Base-by-base conservation (phyloP, 2,329 filamentous ascomycete genomes). In the Ophiostoma perfectum region DNA sequence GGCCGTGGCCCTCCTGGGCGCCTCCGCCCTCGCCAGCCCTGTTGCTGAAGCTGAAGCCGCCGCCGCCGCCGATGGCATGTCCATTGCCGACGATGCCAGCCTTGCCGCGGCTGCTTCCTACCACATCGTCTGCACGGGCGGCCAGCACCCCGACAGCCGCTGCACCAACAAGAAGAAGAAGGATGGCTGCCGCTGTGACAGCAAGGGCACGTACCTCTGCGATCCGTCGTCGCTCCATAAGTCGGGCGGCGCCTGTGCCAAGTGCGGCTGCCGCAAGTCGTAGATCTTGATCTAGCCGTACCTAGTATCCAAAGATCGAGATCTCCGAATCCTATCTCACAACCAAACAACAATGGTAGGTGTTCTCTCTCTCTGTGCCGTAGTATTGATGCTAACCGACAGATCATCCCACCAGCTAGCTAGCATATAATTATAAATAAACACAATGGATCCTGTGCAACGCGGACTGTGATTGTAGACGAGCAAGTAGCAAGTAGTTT, bases 181-280 rank as follows among this genome's bases (percentile, higher is more conserved):
- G 27, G 11, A 67, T 7, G 65, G 66, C 41, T 67, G 66, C 39
- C 42, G 42, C n/a, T 63, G 66, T 12, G 39, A 67, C 55, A 62
- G 52, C 66, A 47, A 47, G 39, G 39, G 66, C 9, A 62, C 66
- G 4, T 67, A 67, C 52, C 55, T 67, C n/a, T 67, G 66, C 66
- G 52, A 67, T 16, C 66, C 66, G 7, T 38, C 39, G 9, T 38
- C 39, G 12, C 12, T 62, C 18, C 39, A n/a, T 18, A 67, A 67
- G 42, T 45, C 27, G 9, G 66, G 49, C 27, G 66, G 66, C n/a
- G 60, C 44, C 39, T 67, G 55, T 44, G 66, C 66, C 16, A 67
- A 67, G 66, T 67, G 66, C 11, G 66, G 66, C 55, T 67, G 66
- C 55, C 11, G n/a, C 49, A 55, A 55, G 49, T 8, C 4, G n/a